Percentiles rank a stretch among this genome's conserved stretches.
phyloP scores from a whole-genome alignment of 1,139 yeast species.

The Scheffersomyces insectosa region DNA sequence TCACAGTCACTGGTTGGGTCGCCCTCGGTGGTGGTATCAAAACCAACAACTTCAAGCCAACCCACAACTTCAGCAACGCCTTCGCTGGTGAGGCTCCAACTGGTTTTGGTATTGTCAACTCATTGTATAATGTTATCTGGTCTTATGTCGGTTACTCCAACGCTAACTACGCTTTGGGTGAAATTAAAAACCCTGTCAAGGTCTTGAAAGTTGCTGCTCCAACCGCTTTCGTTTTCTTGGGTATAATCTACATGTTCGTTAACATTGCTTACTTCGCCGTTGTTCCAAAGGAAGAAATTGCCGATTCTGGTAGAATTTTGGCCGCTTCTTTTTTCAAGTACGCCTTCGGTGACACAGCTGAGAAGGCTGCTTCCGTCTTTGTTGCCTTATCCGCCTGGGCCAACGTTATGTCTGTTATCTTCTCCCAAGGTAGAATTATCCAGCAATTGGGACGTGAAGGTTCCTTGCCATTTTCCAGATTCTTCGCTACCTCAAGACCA shows the following conservation, averaged over 20 bases:
- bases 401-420: constrained; percentile 49
- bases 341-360: constrained; percentile 48
- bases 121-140: constrained; percentile 80
- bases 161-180: constrained; percentile 82
- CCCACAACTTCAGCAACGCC: constrained; percentile 62
- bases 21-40: constrained; percentile 73
- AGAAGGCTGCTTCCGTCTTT: constrained; percentile 49
- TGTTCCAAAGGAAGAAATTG: constrained; percentile 48
- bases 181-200: constrained; percentile 56
- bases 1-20: constrained; percentile 78
- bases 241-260: constrained; percentile 68
- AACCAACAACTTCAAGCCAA: constrained; percentile 46
- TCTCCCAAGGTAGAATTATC: constrained; percentile 51
- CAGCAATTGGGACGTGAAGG: constrained; percentile 54
- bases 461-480: constrained; percentile 45
- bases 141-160: constrained; percentile 74
- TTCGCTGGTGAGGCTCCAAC: constrained; percentile 62
- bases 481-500: constrained; percentile 46
- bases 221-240: constrained; percentile 56
- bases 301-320: constrained; percentile 43
- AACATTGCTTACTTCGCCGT: constrained; percentile 60
- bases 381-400: constrained; percentile 53
- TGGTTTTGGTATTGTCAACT: constrained; percentile 76
- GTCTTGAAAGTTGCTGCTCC: constrained; percentile 49
- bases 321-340: constrained; percentile 48